Base-by-base conservation (phyloP, 1,139 yeast species). In the Pichia sp. region DNA sequence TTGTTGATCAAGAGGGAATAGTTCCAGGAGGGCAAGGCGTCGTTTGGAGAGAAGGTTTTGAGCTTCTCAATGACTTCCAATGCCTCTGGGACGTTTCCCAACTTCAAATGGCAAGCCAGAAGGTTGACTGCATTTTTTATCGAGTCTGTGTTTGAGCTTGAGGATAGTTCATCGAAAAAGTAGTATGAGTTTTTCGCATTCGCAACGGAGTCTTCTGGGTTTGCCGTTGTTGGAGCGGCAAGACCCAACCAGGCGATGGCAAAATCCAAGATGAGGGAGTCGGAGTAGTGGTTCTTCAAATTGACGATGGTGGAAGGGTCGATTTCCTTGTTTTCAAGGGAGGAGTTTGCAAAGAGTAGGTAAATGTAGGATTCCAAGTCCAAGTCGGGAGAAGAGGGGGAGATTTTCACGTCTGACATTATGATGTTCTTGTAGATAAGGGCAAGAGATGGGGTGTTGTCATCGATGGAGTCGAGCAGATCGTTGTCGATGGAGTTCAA, bases 1-100 rank as follows among this genome's bases (percentile, higher is more conserved):
- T 76, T 72, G 64, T 78, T 78, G 49, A 84, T 82, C 48, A 82
- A 60, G 46, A 78, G 71, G 62, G 79, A 78, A 19, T 74, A 75
- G 41, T 61, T 57, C 61, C 65, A 64, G 50, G 54, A 47, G 46
- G 55, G 44, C 7, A 30, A 21, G 55, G 66, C 42, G 13, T 45
- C 43, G 21, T 22, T 62, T 62, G n/a, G 55, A 61, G 53, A 64
- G 61, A 49, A 60, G 58, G 45, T 67, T 69, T 47, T 67, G 63
- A 53, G 67, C 58, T 49, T 66, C 57, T 62, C 65, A 4, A 73
- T 62, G 39, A 71, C 66, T 16, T 70, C 71, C 46, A 65, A 62
- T n/a, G 76, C 71, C 58, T 74, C 77, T 3, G 72, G 73, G n/a
- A 71, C 55, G 54, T 73, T 71, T 25, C 67, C 65, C 57, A 72